Conservation (phyloP, 2,329 filamentous ascomycete species). For the Ilyonectria destructans region DNA sequence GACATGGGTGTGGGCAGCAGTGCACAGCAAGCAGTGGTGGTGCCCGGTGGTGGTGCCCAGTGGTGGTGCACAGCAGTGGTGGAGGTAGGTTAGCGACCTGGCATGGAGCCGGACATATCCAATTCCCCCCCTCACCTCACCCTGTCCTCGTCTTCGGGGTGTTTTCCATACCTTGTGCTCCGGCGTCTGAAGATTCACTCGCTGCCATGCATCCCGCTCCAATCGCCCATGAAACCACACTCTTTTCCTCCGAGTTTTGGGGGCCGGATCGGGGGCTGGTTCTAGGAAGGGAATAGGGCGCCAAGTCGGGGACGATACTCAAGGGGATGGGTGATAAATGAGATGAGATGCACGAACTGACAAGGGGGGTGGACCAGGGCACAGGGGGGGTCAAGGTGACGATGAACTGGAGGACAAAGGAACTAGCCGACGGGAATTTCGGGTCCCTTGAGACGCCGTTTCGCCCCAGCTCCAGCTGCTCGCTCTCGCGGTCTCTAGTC, state of each 20-base stretch:
- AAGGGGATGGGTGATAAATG: slow-evolving; percentile 29
- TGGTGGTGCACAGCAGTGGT: not conserved
- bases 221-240: slow-evolving; percentile 31
- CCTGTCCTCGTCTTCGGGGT: slow-evolving; percentile 9
- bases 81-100: not conserved
- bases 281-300: slow-evolving; percentile 37
- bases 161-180: slow-evolving; percentile 8
- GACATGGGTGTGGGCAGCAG: not conserved
- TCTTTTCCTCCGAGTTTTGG: slow-evolving; percentile 33
- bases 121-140: not conserved
- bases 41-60: not conserved
- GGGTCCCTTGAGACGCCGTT: slow-evolving; percentile 18
- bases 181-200: not conserved
- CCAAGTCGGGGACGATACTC: slow-evolving; percentile 43
- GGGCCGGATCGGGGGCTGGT: slow-evolving; percentile 39
- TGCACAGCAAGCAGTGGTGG: too few relatives aligned
- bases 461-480: slow-evolving; percentile 8
- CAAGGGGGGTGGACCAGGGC: slow-evolving; percentile 32
- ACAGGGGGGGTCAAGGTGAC: slow-evolving; percentile 29
- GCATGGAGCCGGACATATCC: not conserved
- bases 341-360: slow-evolving; percentile 41
- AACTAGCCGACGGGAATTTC: slow-evolving; percentile 36
- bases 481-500: slow-evolving; percentile 7
- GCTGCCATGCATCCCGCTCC: slow-evolving; percentile 2
- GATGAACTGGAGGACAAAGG: slow-evolving; percentile 17